These are phyloP conservation scores for Halenospora varia DNA, from an alignment of 495 filamentous ascomycete genomes.

Conservation along the genomic window DNA sequence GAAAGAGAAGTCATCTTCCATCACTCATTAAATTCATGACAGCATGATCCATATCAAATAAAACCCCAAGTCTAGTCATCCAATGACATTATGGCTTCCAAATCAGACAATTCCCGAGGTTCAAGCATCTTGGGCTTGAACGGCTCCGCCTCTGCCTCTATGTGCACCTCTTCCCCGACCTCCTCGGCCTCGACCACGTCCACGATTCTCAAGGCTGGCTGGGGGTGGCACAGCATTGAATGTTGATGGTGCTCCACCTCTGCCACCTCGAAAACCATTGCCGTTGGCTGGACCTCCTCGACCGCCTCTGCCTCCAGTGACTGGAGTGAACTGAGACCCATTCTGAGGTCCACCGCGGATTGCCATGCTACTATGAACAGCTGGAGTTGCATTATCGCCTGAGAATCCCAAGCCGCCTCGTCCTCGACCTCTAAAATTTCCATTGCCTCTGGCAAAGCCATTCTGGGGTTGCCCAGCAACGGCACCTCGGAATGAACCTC, in stretches of 20 bases:
- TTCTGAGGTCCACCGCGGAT: too few relatives aligned
- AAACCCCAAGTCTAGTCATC: not conserved
- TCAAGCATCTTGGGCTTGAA: conserved; percentile 7
- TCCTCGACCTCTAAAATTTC: conserved; percentile 31
- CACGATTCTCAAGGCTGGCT: conserved; percentile 51
- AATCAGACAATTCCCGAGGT: not conserved
- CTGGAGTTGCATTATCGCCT: conserved; percentile 21
- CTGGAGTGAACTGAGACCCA: too few relatives aligned
- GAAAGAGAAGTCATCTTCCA: not conserved
- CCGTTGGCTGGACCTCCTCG: conserved; percentile 21
- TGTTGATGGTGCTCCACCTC: conserved; percentile 28
- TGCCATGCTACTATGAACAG: conserved; percentile 17
- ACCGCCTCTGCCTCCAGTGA: too few relatives aligned
- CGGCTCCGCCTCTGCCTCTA: conserved; percentile 19
- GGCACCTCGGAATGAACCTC: conserved; percentile 69
- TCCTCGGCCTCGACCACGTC: conserved; percentile 44
- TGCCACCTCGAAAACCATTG: conserved; percentile 32
- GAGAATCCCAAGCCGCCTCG: conserved; percentile 25
- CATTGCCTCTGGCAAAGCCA: conserved; percentile 29
- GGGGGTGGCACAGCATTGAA: conserved; percentile 82
- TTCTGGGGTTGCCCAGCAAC: conserved; percentile 33
- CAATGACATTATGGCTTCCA: not conserved
- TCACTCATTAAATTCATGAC: not conserved
- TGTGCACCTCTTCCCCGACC: conserved; percentile 11
- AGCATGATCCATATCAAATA: not conserved